Conservation (phyloP, 805 yeast genomes). For the Kuraishia capsulata region DNA sequence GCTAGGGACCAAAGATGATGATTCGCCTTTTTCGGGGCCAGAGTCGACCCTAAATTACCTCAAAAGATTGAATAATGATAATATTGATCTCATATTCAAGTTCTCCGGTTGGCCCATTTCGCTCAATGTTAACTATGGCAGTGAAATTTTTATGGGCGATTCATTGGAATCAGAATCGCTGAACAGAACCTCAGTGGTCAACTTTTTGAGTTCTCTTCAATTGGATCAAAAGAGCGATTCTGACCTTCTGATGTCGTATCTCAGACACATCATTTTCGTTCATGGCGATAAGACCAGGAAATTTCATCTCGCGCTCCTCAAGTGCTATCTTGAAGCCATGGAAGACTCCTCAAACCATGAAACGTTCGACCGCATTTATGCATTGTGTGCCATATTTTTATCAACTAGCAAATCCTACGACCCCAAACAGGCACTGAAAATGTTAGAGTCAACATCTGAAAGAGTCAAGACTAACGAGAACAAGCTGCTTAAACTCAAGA, state of each 20-base stretch:
- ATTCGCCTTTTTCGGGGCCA: conserved; percentile 21
- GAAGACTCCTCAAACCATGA: conserved; percentile 13
- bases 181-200: conserved; percentile 43
- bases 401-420: conserved; percentile 25
- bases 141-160: conserved; percentile 55
- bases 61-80: conserved; percentile 38
- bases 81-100: conserved; percentile 46
- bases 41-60: conserved; percentile 45
- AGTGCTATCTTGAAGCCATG: conserved; percentile 29
- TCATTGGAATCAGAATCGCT: conserved; percentile 50
- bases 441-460: conserved; percentile 21
- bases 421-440: conserved; percentile 23
- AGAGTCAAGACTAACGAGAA: conserved; percentile 7
- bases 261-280: conserved; percentile 39
- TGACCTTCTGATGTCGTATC: conserved; percentile 32
- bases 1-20: conserved; percentile 13
- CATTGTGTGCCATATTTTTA: conserved; percentile 16
- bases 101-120: conserved; percentile 45
- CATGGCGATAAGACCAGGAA: conserved; percentile 24
- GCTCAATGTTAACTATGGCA: conserved; percentile 25
- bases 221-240: conserved; percentile 11
- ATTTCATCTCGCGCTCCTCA: conserved; percentile 35
- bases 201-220: conserved; percentile 30
- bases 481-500: conserved; percentile 31
- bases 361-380: conserved; percentile 16